A percentile compares a stretch with the other conserved stretches of the same genome.
phyloP scores from a whole-genome alignment of 805 yeast species.

The Metschnikowia similis region DNA sequence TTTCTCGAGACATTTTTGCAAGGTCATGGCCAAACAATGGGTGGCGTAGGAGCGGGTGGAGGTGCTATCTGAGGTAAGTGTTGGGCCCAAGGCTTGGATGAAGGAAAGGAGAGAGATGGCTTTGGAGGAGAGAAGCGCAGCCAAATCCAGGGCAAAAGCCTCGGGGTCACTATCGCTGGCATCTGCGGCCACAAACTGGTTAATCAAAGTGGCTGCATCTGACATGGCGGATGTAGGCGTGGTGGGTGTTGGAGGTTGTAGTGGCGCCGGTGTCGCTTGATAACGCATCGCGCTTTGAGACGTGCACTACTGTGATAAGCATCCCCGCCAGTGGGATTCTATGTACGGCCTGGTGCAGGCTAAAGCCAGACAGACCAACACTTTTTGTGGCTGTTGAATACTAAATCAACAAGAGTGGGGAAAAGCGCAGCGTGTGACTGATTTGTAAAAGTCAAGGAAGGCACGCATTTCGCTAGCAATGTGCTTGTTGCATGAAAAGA shows the following conservation, averaged over 20 bases:
- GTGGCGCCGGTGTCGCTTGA: neutral
- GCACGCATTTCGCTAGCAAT: no score
- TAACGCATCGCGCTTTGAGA: neutral
- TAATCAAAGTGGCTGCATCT: conserved; percentile 26
- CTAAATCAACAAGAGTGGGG: no score
- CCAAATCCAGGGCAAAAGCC: conserved; percentile 21
- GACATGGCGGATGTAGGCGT: conserved; percentile 3
- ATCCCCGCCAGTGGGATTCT: no score
- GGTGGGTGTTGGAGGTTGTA: no score
- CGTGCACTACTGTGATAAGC: neutral
- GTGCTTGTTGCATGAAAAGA: no score
- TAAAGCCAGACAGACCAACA: no score
- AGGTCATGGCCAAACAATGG: conserved; percentile 36
- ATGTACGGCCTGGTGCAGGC: no score
- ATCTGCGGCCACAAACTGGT: conserved; percentile 34
- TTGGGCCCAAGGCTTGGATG: conserved; percentile 56
- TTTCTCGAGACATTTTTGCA: conserved; percentile 24
- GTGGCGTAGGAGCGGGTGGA: conserved; percentile 45
- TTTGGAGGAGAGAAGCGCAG: conserved; percentile 18
- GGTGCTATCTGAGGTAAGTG: conserved; percentile 57
- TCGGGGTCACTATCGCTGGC: conserved; percentile 23
- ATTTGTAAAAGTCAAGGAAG: no score
- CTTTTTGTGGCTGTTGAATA: no score
- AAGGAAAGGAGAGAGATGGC: conserved; percentile 45
- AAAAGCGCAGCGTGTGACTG: no score